Evolutionary conservation across 2,329 filamentous ascomycete genomes (phyloP).

Genomic region (Diaporthe sp.): DNA sequence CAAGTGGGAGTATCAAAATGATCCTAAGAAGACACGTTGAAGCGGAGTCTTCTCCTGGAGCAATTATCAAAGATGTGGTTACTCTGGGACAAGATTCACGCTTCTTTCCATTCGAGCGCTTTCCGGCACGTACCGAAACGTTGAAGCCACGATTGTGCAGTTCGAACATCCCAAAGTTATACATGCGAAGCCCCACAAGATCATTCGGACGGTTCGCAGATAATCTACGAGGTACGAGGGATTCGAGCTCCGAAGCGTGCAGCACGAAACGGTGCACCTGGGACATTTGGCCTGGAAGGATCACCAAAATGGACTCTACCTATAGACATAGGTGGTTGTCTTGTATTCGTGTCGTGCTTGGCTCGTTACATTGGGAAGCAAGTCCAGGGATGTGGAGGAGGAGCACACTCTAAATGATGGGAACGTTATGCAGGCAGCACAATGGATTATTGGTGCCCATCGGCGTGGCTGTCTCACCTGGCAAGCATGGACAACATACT

Average conservation of each 20-base stretch:
- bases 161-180: neutral
- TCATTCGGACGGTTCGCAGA: neutral
- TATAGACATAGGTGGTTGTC: too few species aligned
- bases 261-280: neutral
- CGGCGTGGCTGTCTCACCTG: neutral
- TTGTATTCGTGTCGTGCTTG: too few species aligned
- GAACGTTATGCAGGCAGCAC: neutral
- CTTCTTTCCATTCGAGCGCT: too few species aligned
- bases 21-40: too few species aligned
- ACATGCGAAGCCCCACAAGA: neutral
- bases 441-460: neutral
- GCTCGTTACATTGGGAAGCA: neutral
- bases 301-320: neutral
- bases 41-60: neutral
- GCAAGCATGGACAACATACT: neutral
- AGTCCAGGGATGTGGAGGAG: neutral
- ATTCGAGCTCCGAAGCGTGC: neutral
- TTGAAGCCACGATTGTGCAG: neutral
- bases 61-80: neutral
- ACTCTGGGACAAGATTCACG: neutral
- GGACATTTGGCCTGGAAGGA: too few species aligned
- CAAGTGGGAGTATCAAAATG: neutral
- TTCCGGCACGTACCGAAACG: too few species aligned
- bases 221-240: too few species aligned
- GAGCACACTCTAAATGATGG: neutral